Evolutionary conservation across 148 eudicot genomes (phyloP), one percentile per base, ranked within the genome.

Genomic region (Cornus suecica): DNA sequence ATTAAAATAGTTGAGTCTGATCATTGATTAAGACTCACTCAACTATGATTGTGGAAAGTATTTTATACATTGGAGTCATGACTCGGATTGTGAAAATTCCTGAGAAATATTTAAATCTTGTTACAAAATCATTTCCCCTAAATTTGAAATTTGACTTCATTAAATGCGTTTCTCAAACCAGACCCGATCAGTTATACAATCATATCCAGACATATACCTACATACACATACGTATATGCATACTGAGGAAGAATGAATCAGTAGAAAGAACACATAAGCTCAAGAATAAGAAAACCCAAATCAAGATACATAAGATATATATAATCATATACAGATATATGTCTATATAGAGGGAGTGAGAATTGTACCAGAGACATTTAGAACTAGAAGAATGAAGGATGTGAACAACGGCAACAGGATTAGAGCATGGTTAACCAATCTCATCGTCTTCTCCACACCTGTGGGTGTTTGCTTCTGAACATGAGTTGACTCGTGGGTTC

Each of bases 291-390:
- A 58, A 58, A 58, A n/a, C 62, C 62, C 62, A 20, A 58, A 58
- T 18, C 6, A 18, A 58, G 62, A 58, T 5, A 58, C 9, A 58
- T n/a, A 22, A 58, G 22, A 58, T 18, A 58, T 58, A 56, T 52
- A 52, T 4, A 52, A 0, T 8, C 13, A 8, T 52, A 52, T 52
- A 52, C 16, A 52, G 14, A 52, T 52, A 52, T 18, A 52, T 1
- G 4, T 2, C 5, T 7, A 34, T 7, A 34, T 7, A 37, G 42
- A 37, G 42, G 9, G 42, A 37, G 42, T 14, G 67, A 34, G 75
- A 34, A 5, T 1, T 26, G 31, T 77, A 77, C 80, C 80, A 24
- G 56, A 71, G 45, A 76, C 68, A 64, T 64, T 25, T 16, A 70
- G 54, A 10, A 77, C 27, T 41, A 41, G 60, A 63, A 62, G 51